Conservation (phyloP, 768 basidiomycete species). For the Tubosaeta sp. region DNA sequence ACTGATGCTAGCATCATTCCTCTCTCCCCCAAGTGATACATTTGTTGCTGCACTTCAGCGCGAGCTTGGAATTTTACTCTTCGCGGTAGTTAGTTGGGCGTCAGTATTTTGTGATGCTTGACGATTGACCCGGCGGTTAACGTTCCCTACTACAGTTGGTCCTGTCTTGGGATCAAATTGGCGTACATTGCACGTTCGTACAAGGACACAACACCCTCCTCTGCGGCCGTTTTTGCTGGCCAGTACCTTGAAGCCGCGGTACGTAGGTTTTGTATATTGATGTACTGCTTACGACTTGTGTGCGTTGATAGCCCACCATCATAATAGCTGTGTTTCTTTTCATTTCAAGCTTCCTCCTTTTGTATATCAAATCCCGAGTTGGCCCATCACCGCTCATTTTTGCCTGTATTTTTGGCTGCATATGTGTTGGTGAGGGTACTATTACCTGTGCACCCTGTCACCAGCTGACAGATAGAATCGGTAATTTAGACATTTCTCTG, state of each 20-base stretch:
- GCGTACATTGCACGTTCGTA: slow-evolving; percentile 52
- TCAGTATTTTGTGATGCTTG: slow-evolving; percentile 30
- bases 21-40: slow-evolving; percentile 66
- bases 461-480: background rate
- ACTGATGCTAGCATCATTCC: slow-evolving; percentile 44
- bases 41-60: slow-evolving; percentile 67
- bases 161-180: slow-evolving; percentile 58
- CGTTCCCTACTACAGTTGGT: slow-evolving; percentile 50
- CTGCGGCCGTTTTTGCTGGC: slow-evolving; percentile 43
- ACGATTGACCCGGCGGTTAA: background rate
- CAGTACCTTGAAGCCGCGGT: slow-evolving; percentile 52
- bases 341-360: slow-evolving; percentile 50
- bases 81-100: slow-evolving; percentile 55
- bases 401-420: slow-evolving; percentile 54
- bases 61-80: slow-evolving; percentile 50
- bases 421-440: slow-evolving; percentile 47
- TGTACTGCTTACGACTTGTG: background rate
- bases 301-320: slow-evolving; percentile 43
- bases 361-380: slow-evolving; percentile 55
- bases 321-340: slow-evolving; percentile 64
- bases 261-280: slow-evolving; percentile 3
- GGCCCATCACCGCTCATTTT: slow-evolving; percentile 64
- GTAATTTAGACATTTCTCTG: slow-evolving; percentile 48
- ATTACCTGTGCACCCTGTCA: background rate
- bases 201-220: slow-evolving; percentile 35